Conservation (phyloP, 805 yeast species). For the Candida berthetii region DNA sequence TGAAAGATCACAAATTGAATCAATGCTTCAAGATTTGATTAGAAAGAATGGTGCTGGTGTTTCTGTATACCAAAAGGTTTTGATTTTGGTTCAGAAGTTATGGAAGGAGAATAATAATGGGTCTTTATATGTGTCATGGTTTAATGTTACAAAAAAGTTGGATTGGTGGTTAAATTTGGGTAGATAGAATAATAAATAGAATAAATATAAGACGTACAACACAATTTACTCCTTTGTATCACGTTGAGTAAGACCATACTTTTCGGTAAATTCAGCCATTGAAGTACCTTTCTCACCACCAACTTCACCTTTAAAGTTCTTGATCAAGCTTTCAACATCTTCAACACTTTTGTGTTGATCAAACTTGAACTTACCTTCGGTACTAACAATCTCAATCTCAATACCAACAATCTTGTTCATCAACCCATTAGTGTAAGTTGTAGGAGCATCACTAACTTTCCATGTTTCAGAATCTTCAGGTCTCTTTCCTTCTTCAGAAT, state of each 20-base stretch:
- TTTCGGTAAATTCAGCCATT: slow-evolving; percentile 10
- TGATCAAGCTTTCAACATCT: slow-evolving; percentile 47
- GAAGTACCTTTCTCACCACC: slow-evolving; percentile 18
- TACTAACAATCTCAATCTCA: slow-evolving; percentile 39
- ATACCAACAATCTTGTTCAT: slow-evolving; percentile 51
- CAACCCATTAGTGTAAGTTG: slow-evolving; percentile 32
- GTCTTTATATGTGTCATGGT: slow-evolving; percentile 33
- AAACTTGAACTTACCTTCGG: slow-evolving; percentile 51
- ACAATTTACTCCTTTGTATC: slow-evolving; percentile 3
- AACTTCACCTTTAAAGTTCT: slow-evolving; percentile 37
- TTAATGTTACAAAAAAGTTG: slow-evolving; percentile 28
- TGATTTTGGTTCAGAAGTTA: slow-evolving; percentile 29
- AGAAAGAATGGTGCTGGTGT: slow-evolving; percentile 24
- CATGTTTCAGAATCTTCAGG: slow-evolving; percentile 32
- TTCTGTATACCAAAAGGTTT: slow-evolving; percentile 25
- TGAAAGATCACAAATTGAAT: slow-evolving; percentile 19
- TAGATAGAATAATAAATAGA: slow-evolving; percentile 4
- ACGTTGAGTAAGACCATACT: slow-evolving; percentile 2
- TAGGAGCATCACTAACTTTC: slow-evolving; percentile 55
- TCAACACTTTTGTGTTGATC: slow-evolving; percentile 40
- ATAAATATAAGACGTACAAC: neutral
- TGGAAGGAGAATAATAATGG: slow-evolving; percentile 32
- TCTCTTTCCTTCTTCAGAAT: slow-evolving; percentile 39
- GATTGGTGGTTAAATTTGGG: slow-evolving; percentile 31
- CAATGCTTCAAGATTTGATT: slow-evolving; percentile 19